These are phyloP conservation scores for Olyra latifolia DNA, from an alignment of 176 grass and related monocot genomes.

Conservation along the genomic window DNA sequence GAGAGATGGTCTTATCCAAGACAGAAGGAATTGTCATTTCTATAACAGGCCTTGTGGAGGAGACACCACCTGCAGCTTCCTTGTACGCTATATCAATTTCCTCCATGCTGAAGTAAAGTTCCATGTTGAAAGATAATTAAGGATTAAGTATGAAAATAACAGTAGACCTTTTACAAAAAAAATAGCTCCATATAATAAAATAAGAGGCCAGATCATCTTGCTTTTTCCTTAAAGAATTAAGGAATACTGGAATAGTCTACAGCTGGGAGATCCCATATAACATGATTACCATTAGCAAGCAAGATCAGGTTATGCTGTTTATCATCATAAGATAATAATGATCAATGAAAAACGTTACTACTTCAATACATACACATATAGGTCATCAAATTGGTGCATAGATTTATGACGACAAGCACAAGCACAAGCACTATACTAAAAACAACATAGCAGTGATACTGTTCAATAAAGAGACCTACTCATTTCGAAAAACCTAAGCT, in stretches of 20 bases:
- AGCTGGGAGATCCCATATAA: background rate
- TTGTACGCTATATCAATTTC: constrained; percentile 83
- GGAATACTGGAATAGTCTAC: background rate
- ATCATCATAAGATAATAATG: constrained; percentile 7
- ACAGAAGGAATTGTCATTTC: constrained; percentile 99
- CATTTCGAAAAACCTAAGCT: background rate
- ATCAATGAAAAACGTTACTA: background rate
- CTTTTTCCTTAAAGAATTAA: constrained; percentile 23
- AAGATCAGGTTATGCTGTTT: background rate
- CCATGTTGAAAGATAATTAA: background rate
- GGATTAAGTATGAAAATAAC: constrained; percentile 2
- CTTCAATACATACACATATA: constrained; percentile 4
- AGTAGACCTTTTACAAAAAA: background rate
- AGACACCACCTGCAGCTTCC: constrained; percentile 72
- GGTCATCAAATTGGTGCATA: constrained; percentile 3
- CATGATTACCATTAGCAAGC: background rate
- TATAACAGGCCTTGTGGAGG: constrained; percentile 93
- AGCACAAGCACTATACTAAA: background rate
- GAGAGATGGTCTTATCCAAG: constrained; percentile 93
- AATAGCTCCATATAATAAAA: background rate
- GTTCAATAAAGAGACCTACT: constrained; percentile 13
- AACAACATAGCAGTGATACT: background rate
- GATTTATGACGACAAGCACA: background rate
- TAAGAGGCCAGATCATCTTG: background rate
- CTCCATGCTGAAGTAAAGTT: constrained; percentile 64